These are phyloP conservation scores for Penicillium decumbens DNA, from an alignment of 2,329 filamentous ascomycete genomes.

Conservation along the genomic window DNA sequence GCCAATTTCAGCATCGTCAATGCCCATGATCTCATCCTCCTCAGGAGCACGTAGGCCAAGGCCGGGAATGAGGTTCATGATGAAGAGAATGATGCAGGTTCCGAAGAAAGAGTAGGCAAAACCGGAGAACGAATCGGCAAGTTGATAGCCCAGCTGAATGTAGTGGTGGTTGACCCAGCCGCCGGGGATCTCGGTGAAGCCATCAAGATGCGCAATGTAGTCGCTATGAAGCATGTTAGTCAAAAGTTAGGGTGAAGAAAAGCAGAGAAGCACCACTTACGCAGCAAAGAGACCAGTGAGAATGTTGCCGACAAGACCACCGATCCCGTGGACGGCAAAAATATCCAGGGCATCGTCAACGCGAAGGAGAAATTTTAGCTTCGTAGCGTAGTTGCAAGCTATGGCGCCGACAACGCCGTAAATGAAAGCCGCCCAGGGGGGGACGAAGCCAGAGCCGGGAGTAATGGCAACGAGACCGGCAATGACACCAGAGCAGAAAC, in stretches of 20 bases:
- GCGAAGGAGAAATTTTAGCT: constrained; percentile 76
- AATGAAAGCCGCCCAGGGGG: constrained; percentile 75
- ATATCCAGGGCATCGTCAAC: constrained; percentile 86
- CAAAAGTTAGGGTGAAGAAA: neutral
- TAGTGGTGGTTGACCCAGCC: constrained; percentile 83
- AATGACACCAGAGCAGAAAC: constrained; percentile 87
- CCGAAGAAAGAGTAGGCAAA: constrained; percentile 72
- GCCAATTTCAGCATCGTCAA: constrained; percentile 85
- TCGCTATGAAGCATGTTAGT: constrained; percentile 46
- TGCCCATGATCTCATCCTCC: constrained; percentile 76
- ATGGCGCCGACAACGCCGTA: constrained; percentile 72
- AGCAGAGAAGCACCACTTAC: constrained; percentile 37
- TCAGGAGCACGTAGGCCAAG: constrained; percentile 68
- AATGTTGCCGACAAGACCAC: constrained; percentile 73
- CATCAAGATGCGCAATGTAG: constrained; percentile 78
- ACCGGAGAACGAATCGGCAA: constrained; percentile 74
- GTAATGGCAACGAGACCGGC: constrained; percentile 85
- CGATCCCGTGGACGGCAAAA: constrained; percentile 76
- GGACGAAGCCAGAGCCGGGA: constrained; percentile 79
- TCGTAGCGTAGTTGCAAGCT: constrained; percentile 84
- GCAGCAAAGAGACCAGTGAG: constrained; percentile 78
- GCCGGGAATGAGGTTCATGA: constrained; percentile 74
- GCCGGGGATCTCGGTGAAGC: constrained; percentile 60
- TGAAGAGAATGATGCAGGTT: constrained; percentile 72
- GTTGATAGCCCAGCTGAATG: constrained; percentile 76